Evolutionary conservation across 2,329 filamentous ascomycete species (phyloP).

Genomic region (Rhexocercosporidium sp.): DNA sequence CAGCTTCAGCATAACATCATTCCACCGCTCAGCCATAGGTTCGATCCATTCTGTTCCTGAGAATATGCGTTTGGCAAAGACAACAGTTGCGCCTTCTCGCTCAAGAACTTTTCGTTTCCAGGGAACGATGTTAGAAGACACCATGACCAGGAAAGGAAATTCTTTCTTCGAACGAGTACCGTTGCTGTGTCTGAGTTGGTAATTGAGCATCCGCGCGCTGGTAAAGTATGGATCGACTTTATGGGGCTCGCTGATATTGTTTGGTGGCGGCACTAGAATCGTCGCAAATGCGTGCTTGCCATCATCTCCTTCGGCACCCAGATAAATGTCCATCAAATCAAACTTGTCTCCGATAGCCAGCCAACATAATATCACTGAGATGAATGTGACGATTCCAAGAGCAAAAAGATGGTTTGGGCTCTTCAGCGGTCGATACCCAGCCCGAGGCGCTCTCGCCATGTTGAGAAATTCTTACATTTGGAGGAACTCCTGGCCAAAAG

Average conservation of each 20-base stretch:
- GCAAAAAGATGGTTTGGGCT: neutral
- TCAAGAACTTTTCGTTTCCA: slow-evolving; percentile 38
- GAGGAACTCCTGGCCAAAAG: neutral
- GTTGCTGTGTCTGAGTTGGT: slow-evolving; percentile 44
- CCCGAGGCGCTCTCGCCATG: neutral
- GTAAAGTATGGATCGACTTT: slow-evolving; percentile 40
- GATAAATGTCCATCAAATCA: neutral
- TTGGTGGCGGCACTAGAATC: slow-evolving; percentile 3
- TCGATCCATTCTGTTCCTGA: slow-evolving; percentile 39
- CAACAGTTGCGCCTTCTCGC: slow-evolving; percentile 44
- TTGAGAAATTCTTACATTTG: slow-evolving; percentile 5
- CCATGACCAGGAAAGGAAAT: slow-evolving; percentile 45
- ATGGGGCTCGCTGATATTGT: neutral
- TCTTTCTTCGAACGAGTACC: slow-evolving; percentile 38
- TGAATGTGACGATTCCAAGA: neutral
- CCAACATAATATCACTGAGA: neutral
- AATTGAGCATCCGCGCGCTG: slow-evolving; percentile 43
- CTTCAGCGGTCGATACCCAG: neutral
- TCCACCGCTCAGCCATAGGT: slow-evolving; percentile 35
- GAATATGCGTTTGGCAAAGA: slow-evolving; percentile 40
- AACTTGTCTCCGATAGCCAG: neutral
- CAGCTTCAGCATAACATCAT: slow-evolving; percentile 43
- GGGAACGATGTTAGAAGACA: slow-evolving; percentile 36
- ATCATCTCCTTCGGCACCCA: neutral
- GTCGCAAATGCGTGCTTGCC: slow-evolving; percentile 12